Base-by-base conservation (phyloP, 2,329 filamentous ascomycete genomes). In the Penicillium sclerotigenum region DNA sequence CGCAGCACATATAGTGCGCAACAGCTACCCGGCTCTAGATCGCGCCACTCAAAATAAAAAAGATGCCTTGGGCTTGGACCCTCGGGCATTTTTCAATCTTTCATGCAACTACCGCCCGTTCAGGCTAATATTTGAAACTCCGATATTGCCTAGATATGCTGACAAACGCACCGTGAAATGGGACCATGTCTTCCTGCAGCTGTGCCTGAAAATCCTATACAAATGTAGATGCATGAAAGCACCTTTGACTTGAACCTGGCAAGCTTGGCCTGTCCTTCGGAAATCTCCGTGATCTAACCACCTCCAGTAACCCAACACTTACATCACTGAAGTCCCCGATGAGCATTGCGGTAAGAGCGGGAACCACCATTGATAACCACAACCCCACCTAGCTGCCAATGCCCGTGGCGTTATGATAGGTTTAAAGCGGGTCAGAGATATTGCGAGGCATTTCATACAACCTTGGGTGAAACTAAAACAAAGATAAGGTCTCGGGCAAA, bases 301-400 rank as follows among this genome's bases (percentile, higher is more conserved):
- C n/a, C 13, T 48, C 20, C 4, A 29, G 22, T 40, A 49, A 31
- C 18, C 18, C 28, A 29, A 40, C 11, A 34, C 34, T 41, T 29
- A 28, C 28, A 54, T 51, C 48, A 42, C 11, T 16, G 1, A 1
- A 29, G 26, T 38, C 41, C 33, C 50, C 47, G 42, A 51, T 51
- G 38, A 54, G 36, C 28, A 53, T 24, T 11, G 52, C 53, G 53
- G 53, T 52, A 38, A 45, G 40, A 46, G 47, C 52, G 52, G 47
- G 47, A 41, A 41, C 29, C 22, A 24, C 14, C 18, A 31, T 4
- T 38, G 47, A 22, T 26, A 38, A 38, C 41, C 33, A 34, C 14
- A 37, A 16, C 8, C 16, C 47, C 52, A 43, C 52, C 22, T 18
- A 34, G 45, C 38, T 51, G 47, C 38, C 52, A 55, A 16, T 11